Base-by-base conservation (phyloP, 2,329 filamentous ascomycete genomes). In the Myriosclerotinia duriaeana region DNA sequence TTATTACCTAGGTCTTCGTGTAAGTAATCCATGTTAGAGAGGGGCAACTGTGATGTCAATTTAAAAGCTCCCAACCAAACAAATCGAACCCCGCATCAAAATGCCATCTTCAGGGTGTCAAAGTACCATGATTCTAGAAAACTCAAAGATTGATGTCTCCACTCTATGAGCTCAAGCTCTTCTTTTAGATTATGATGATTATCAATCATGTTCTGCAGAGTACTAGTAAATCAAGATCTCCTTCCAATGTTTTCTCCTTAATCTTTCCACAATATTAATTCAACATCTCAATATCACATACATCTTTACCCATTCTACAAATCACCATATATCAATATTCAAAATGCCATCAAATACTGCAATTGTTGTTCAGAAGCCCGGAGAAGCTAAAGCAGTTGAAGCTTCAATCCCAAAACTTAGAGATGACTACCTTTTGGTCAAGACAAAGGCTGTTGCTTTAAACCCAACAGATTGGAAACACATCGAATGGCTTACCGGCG, bases 401-500 rank as follows among this genome's bases (percentile, higher is more conserved):
- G 71, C 67, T 34, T 62, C 69, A 2, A 67, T 72, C 22, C 74
- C 74, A 11, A 72, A 69, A 53, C 69, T 76, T n/a, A 69, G 74
- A 54, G 73, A 75, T 66, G 73, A 76, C 52, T 76, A 75, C 52
- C 68, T 76, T n/a, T 44, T 75, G 3, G 63, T 76, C 56, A 75
- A 74, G 64, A 71, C 71, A n/a, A 68, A 72, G 30, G 72, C 73
- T 6, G 72, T 76, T 8, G 74, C 74, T 56, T 53, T 76, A 48
- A 76, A 76, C 64, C 74, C 74, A 7, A 76, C 73, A 5, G 73
- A 76, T 68, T 76, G 74, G 75, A 76, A 76, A 54, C 74, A 76
- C 66, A 60, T 76, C 22, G 70, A 72, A 46, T 73, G 65, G 50
- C 42, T 74, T 5, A 53, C 72, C 9, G 56, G 52, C 38, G 60